Base-by-base conservation (phyloP, 768 basidiomycete species). In the Lactifluus volemus region DNA sequence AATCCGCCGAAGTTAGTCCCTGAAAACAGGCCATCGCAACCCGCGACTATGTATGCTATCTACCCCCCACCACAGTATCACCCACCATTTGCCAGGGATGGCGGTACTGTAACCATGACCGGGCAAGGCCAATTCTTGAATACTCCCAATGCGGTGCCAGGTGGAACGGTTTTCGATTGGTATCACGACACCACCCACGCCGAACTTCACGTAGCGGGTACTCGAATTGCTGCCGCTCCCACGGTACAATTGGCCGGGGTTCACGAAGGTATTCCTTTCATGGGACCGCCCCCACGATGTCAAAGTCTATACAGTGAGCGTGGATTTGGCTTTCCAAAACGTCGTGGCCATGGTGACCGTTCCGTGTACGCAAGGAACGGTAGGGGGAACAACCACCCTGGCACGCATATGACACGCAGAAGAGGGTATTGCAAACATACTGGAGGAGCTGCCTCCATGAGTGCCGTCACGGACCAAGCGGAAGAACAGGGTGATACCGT, bases 401-500 rank as follows among this genome's bases (percentile, higher is more conserved):
- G 41, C 19, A 49, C 41, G 9, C 47, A 63, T n/a, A n/a, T 41
- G 19, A 49, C 57, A 32, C 61, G 61, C 14, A 58, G 57, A 50
- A 53, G 48, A 41, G 57, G 52, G 5, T 42, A 58, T 47, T 49
- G 53, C 55, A 62, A 49, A 38, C 60, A 64, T 11, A 47, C 54
- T 19, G 49, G 60, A 29, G 54, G 63, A 15, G 50, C 55, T 39
- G 63, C 56, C 11, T 64, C 63, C 21, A 64, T 64, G 63, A 64
- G 60, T 50, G 60, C 60, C 14, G 60, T 56, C 45, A 57, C 44
- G 38, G 55, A 57, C 29, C 51, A 55, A 56, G 42, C 2, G 39
- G n/a, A 21, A 60, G 53, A 53, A 56, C 34, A 7, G n/a, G 21
- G 47, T 29, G 42, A 36, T 10, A 60, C 29, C 34, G 38, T 47